A percentile compares a stretch with the other conserved stretches of the same genome.
These are phyloP conservation scores for Chytridium lagenaria DNA, from an alignment of 371 early-diverging fungal genomes.

Conservation along the genomic window DNA sequence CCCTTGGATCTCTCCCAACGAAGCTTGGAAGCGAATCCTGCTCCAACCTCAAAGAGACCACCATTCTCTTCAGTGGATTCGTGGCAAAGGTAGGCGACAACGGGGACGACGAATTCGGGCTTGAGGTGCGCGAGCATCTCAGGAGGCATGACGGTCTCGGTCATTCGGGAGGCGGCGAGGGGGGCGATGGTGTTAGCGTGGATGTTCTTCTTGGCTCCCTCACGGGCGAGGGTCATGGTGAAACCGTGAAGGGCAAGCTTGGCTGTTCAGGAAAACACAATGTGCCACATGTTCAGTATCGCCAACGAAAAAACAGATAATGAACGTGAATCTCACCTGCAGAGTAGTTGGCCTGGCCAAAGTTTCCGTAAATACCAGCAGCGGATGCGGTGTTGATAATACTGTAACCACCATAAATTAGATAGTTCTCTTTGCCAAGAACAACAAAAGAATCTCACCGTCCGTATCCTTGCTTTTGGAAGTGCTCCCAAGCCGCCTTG, in stretches of 20 bases:
- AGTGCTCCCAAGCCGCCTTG: constrained; percentile 95
- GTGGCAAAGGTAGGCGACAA: constrained; percentile 93
- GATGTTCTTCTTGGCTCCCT: constrained; percentile 94
- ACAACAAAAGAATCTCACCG: constrained; percentile 37
- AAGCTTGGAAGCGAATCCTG: constrained; percentile 92
- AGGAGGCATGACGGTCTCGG: constrained; percentile 95
- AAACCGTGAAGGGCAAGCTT: constrained; percentile 94
- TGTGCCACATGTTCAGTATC: neutral
- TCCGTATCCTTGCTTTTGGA: constrained; percentile 95
- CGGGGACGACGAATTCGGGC: constrained; percentile 96
- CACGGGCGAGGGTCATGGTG: constrained; percentile 88
- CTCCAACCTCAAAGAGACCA: constrained; percentile 90
- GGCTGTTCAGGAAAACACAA: constrained; percentile 56
- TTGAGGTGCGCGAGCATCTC: constrained; percentile 91
- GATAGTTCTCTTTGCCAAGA: neutral
- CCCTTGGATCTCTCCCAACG: constrained; percentile 94
- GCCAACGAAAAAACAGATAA: too few relatives aligned
- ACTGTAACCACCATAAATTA: constrained; percentile 40
- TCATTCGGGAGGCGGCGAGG: constrained; percentile 97
- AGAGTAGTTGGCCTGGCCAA: constrained; percentile 78
- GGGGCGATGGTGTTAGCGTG: constrained; percentile 95
- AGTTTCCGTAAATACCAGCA: constrained; percentile 81
- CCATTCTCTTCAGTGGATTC: constrained; percentile 87
- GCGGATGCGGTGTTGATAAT: constrained; percentile 78
- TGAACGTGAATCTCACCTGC: too few relatives aligned